Conservation (phyloP, 805 yeast species). For the Vanderwaltozyma polyspora region DNA sequence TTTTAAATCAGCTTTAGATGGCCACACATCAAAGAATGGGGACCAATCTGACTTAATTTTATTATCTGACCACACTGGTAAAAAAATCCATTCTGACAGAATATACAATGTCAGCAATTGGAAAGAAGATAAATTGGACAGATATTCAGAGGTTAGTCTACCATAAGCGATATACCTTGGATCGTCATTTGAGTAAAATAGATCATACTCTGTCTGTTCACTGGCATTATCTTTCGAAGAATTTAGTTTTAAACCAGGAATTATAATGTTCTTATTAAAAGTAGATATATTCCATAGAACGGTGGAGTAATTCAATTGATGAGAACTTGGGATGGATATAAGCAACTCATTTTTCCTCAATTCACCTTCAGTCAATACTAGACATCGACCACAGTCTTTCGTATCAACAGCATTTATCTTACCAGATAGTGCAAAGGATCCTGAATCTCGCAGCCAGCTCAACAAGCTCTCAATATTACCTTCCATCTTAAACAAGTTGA, state of each 20-base stretch:
- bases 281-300: slow-evolving; percentile 35
- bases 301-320: slow-evolving; percentile 47
- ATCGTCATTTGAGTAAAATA: slow-evolving; percentile 4
- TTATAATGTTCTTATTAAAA: slow-evolving; percentile 19
- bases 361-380: slow-evolving; percentile 30
- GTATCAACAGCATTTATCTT: slow-evolving; percentile 34
- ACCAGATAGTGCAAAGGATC: slow-evolving; percentile 27
- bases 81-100: slow-evolving; percentile 20
- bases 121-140: slow-evolving; percentile 42
- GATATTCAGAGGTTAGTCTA: slow-evolving; percentile 22
- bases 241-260: slow-evolving; percentile 5
- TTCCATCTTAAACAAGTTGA: slow-evolving; percentile 7
- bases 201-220: background rate
- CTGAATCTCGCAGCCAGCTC: slow-evolving; percentile 26
- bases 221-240: background rate
- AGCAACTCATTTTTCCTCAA: slow-evolving; percentile 36
- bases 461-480: slow-evolving; percentile 13
- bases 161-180: slow-evolving; percentile 26
- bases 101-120: slow-evolving; percentile 44
- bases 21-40: slow-evolving; percentile 58
- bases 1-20: slow-evolving; percentile 40
- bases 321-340: slow-evolving; percentile 46
- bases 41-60: slow-evolving; percentile 43
- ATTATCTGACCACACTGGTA: slow-evolving; percentile 17
- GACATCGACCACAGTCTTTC: slow-evolving; percentile 50